A percentile compares a stretch with the other conserved stretches of the same genome.
phyloP scores from a whole-genome alignment of 306 rosid species.

The Quercus ilex region DNA sequence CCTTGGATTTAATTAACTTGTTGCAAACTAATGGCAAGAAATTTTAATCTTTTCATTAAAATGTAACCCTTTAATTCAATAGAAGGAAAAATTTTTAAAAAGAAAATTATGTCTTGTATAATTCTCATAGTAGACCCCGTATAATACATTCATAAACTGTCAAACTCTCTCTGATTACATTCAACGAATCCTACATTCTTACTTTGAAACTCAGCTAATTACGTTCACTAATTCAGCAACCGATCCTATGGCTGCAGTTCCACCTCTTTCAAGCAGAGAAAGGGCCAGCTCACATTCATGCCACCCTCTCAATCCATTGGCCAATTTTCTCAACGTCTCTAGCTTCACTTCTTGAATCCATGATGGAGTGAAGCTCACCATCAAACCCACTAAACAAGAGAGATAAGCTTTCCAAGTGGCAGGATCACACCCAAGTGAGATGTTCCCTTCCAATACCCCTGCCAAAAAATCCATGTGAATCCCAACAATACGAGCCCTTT shows the following conservation, averaged over 20 bases:
- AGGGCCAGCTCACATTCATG: conserved; percentile 64
- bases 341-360: conserved; percentile 64
- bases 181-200: conserved; percentile 1
- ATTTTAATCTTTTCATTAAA: too few relatives aligned
- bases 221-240: conserved; percentile 51
- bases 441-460: conserved; percentile 60
- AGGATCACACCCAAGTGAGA: conserved; percentile 56
- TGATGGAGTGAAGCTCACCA: conserved; percentile 52
- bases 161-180: not conserved
- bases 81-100: too few relatives aligned
- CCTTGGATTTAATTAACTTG: too few relatives aligned
- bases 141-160: too few relatives aligned
- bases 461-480: conserved; percentile 69
- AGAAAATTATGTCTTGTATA: too few relatives aligned
- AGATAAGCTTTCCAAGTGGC: conserved; percentile 71
- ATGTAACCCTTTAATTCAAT: too few relatives aligned
- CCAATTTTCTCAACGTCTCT: conserved; percentile 53
- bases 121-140: too few relatives aligned
- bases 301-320: conserved; percentile 57
- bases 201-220: conserved; percentile 21
- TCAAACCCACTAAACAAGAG: conserved; percentile 51
- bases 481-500: conserved; percentile 44
- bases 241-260: conserved; percentile 60
- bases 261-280: conserved; percentile 65
- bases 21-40: too few relatives aligned